phyloP scores from a whole-genome alignment of 495 filamentous ascomycete genomes.

The Podospora didyma region DNA sequence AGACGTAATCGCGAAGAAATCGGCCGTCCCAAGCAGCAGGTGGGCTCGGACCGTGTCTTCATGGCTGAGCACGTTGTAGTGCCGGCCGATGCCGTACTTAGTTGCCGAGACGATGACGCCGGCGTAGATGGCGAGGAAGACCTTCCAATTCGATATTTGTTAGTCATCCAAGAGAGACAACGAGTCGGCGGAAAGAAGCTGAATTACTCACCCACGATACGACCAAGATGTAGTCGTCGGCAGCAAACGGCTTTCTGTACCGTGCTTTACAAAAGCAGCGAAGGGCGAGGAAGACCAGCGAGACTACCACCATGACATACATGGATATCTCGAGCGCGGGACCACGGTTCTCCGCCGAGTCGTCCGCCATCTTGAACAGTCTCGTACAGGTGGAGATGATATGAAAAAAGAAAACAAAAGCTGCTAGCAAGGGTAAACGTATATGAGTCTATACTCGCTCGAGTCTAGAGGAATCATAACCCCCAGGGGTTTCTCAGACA shows the following conservation, averaged over 20 bases:
- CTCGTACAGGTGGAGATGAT: background rate
- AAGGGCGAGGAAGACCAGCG: background rate
- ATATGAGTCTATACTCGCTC: too few relatives aligned
- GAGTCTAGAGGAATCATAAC: too few relatives aligned
- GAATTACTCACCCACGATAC: background rate
- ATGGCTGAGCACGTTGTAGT: background rate
- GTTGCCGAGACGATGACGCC: background rate
- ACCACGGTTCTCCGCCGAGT: background rate
- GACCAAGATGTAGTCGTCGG: background rate
- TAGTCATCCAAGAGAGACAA: background rate
- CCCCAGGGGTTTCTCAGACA: too few relatives aligned
- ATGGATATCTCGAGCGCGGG: background rate
- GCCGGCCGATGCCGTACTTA: background rate
- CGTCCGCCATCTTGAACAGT: background rate
- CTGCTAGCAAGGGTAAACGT: background rate
- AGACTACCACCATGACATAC: background rate
- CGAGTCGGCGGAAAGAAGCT: background rate
- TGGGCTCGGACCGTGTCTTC: background rate
- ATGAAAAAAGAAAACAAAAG: background rate
- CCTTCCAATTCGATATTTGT: background rate
- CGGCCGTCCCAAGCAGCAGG: background rate
- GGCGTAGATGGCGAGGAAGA: background rate
- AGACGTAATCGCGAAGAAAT: background rate
- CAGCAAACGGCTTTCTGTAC: background rate
- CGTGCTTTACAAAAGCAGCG: conserved; percentile 3